phyloP scores from a whole-genome alignment of 208 protist species.

The Crithidia acanthocephali region DNA sequence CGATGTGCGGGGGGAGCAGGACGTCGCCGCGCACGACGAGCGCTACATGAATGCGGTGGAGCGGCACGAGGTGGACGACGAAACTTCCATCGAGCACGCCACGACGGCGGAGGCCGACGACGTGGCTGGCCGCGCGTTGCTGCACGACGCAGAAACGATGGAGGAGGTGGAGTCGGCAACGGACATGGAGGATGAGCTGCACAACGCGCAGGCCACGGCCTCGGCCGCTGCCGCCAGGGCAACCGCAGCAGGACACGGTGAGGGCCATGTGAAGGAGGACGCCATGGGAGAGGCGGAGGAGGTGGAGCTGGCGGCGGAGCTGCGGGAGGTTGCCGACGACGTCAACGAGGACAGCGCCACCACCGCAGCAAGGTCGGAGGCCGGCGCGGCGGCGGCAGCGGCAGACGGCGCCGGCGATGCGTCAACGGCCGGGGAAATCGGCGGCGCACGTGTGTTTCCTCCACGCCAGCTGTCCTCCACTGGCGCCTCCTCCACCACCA shows the following conservation, averaged over 20 bases:
- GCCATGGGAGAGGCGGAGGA: constrained; percentile 45
- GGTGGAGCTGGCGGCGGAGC: constrained; percentile 50
- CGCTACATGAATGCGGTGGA: constrained; percentile 2
- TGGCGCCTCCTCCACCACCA: background rate
- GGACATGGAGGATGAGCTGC: constrained; percentile 20
- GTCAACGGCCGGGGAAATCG: no score
- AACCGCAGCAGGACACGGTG: background rate
- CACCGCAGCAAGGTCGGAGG: background rate
- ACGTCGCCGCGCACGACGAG: background rate
- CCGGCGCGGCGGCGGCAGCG: background rate
- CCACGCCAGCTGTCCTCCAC: background rate
- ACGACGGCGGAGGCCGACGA: constrained; percentile 10
- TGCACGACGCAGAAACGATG: background rate
- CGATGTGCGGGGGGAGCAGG: constrained; percentile 9
- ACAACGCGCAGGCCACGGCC: background rate
- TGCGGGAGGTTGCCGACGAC: constrained; percentile 30
- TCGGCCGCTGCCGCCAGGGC: background rate
- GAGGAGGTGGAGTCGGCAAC: background rate
- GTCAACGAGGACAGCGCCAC: background rate
- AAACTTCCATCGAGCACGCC: background rate
- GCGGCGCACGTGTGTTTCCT: background rate
- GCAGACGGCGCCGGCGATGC: constrained; percentile 20
- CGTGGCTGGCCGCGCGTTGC: background rate
- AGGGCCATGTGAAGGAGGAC: constrained; percentile 13
- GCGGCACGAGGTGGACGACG: constrained; percentile 11